Evolutionary conservation across 805 yeast genomes (phyloP).

Genomic region (Saccharomycopsis lassenensis): DNA sequence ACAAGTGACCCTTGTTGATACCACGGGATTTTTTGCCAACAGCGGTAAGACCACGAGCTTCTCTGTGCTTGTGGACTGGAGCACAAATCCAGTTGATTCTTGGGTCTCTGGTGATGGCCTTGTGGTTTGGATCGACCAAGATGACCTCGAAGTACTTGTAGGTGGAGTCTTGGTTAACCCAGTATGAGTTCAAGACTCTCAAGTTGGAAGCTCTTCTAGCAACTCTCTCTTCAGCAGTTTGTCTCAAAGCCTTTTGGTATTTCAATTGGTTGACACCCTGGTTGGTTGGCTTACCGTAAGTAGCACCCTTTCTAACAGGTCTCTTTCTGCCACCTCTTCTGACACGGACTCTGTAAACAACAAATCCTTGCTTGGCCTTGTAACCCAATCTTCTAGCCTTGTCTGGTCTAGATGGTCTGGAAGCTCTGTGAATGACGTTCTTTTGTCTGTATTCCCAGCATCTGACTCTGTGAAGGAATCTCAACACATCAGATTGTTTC

Average conservation of each 20-base stretch:
- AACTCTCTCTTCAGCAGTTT: slow-evolving; percentile 99
- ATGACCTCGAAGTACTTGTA: slow-evolving; percentile 99
- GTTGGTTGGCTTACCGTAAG: slow-evolving; percentile 99
- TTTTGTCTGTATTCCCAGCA: slow-evolving; percentile 99
- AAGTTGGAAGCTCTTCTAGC: slow-evolving; percentile 98
- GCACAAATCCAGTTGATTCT: slow-evolving; percentile 99
- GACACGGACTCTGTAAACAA: slow-evolving; percentile 96
- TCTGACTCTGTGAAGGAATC: slow-evolving; percentile 99
- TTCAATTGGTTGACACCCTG: slow-evolving; percentile 99
- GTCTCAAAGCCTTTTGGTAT: slow-evolving; percentile 96
- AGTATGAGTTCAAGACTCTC: slow-evolving; percentile 99
- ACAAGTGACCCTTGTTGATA: slow-evolving; percentile 99
- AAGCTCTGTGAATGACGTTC: slow-evolving; percentile 96
- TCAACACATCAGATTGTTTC: slow-evolving; percentile 99
- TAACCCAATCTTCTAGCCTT: slow-evolving; percentile 99
- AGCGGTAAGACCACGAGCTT: slow-evolving; percentile 96
- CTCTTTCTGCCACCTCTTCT: slow-evolving; percentile 99
- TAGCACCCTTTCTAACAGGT: slow-evolving; percentile 99
- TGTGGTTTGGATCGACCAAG: slow-evolving; percentile 94
- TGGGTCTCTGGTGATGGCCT: slow-evolving; percentile 97
- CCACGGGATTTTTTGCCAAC: slow-evolving; percentile 99
- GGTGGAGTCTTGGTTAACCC: slow-evolving; percentile 99
- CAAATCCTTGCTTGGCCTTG: slow-evolving; percentile 99
- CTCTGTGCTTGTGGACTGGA: slow-evolving; percentile 99
- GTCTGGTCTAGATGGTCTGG: slow-evolving; percentile 99